These are phyloP conservation scores for Rhodosporidiobolus odoratus DNA, from an alignment of 768 basidiomycete genomes.

Conservation along the genomic window DNA sequence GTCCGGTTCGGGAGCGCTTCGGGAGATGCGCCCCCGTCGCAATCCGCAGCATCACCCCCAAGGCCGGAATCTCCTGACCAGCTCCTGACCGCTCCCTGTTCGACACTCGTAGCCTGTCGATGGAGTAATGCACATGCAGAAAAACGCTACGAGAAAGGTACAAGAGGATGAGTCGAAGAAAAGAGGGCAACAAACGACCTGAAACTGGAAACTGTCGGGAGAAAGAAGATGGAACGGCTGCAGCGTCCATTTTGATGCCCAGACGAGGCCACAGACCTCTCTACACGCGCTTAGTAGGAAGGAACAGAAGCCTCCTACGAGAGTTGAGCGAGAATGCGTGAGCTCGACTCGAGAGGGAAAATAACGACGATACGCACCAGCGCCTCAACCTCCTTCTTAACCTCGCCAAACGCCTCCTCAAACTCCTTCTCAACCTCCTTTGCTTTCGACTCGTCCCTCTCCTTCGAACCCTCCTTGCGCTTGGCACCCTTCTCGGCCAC, in stretches of 20 bases:
- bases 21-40: no score
- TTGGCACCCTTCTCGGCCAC: constrained; percentile 76
- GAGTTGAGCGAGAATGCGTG: background rate
- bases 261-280: background rate
- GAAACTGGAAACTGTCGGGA: background rate
- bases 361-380: constrained; percentile 45
- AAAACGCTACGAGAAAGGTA: background rate
- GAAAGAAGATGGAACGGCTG: background rate
- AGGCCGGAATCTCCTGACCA: no score
- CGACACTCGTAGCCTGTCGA: no score
- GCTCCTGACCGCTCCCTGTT: no score
- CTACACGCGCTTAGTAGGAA: constrained; percentile 20
- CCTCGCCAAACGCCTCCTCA: constrained; percentile 70
- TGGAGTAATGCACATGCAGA: background rate
- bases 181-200: background rate
- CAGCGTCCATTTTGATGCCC: background rate
- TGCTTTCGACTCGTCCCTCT: constrained; percentile 77
- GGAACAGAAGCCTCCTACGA: constrained; percentile 24
- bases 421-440: constrained; percentile 73
- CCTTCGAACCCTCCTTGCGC: constrained; percentile 58
- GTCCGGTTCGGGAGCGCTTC: no score
- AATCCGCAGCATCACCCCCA: no score
- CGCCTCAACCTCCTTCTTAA: constrained; percentile 80
- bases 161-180: background rate
- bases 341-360: background rate